A percentile compares a stretch with the other conserved stretches of the same genome.
These are phyloP conservation scores for Hymenoscyphus albidus DNA, from an alignment of 2,329 filamentous ascomycete species.

Conservation along the genomic window DNA sequence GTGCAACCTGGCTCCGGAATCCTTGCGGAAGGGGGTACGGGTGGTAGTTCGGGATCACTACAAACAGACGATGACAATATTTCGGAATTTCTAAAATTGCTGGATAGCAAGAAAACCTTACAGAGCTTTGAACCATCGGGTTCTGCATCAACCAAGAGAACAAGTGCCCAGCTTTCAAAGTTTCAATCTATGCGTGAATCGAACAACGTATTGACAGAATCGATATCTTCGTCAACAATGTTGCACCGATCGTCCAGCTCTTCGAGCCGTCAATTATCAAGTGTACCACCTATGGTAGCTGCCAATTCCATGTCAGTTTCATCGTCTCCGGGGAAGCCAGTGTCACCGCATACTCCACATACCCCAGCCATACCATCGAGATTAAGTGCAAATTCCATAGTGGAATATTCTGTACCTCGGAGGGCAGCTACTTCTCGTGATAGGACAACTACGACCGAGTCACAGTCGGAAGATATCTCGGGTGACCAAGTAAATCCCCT, in stretches of 20 bases:
- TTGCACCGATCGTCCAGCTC: slow-evolving; percentile 79
- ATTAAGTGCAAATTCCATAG: slow-evolving; percentile 86
- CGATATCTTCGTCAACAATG: slow-evolving; percentile 84
- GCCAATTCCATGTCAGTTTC: slow-evolving; percentile 77
- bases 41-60: slow-evolving; percentile 62
- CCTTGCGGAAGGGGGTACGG: slow-evolving; percentile 64
- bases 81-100: slow-evolving; percentile 82
- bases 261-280: slow-evolving; percentile 56
- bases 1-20: slow-evolving; percentile 74
- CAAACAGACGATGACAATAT: slow-evolving; percentile 87
- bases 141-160: slow-evolving; percentile 69
- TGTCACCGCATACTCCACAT: slow-evolving; percentile 87
- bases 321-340: slow-evolving; percentile 83
- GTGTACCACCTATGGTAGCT: slow-evolving; percentile 62
- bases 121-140: slow-evolving; percentile 69
- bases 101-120: slow-evolving; percentile 85
- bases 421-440: slow-evolving; percentile 25
- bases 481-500: slow-evolving; percentile 41
- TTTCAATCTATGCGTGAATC: slow-evolving; percentile 89
- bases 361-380: slow-evolving; percentile 90
- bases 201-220: slow-evolving; percentile 84
- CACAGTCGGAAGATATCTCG: slow-evolving; percentile 25
- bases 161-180: slow-evolving; percentile 74
- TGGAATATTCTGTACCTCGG: slow-evolving; percentile 52
- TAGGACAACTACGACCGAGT: slow-evolving; percentile 21